These are phyloP conservation scores for Micromonas pusilla DNA, from an alignment of 139 green algal genomes.

Conservation along the genomic window DNA sequence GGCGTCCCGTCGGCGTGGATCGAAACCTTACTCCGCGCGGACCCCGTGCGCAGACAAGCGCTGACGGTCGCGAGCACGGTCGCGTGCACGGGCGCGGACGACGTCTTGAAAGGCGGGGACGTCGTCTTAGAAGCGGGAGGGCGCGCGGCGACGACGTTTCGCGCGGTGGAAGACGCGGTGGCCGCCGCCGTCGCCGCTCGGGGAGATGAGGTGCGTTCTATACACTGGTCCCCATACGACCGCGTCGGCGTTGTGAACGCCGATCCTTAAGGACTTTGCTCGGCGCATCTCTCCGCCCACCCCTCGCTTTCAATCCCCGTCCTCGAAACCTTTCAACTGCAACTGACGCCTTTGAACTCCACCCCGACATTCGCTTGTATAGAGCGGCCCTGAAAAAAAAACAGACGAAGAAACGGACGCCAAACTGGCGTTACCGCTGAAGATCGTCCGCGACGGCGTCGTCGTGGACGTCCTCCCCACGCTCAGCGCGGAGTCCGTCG, in stretches of 20 bases:
- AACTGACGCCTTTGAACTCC: too few species aligned
- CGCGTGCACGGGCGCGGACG: conserved; percentile 40
- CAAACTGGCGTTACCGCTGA: conserved; percentile 34
- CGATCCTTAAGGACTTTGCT: too few species aligned
- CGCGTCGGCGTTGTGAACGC: too few species aligned
- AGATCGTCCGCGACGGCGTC: conserved; percentile 39
- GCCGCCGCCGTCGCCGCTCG: too few species aligned
- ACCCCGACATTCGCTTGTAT: too few species aligned
- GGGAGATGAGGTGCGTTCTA: too few species aligned
- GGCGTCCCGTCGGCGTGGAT: conserved; percentile 60
- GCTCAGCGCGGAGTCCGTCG: conserved; percentile 57
- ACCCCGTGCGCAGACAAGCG: conserved; percentile 66
- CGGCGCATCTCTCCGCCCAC: too few species aligned
- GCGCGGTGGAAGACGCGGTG: conserved; percentile 50
- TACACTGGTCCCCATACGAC: too few species aligned
- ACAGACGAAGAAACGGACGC: too few species aligned
- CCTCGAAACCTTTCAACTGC: too few species aligned
- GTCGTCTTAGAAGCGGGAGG: conserved; percentile 67
- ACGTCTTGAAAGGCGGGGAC: conserved; percentile 64
- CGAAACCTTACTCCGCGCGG: conserved; percentile 47
- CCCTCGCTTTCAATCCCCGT: too few species aligned
- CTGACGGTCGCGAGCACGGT: conserved; percentile 58
- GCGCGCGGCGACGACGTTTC: conserved; percentile 58
- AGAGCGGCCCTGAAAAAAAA: too few species aligned
- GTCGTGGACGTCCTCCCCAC: conserved; percentile 52